phyloP scores from a whole-genome alignment of 1,284 basidiomycete species.

The Melampsora americana region DNA sequence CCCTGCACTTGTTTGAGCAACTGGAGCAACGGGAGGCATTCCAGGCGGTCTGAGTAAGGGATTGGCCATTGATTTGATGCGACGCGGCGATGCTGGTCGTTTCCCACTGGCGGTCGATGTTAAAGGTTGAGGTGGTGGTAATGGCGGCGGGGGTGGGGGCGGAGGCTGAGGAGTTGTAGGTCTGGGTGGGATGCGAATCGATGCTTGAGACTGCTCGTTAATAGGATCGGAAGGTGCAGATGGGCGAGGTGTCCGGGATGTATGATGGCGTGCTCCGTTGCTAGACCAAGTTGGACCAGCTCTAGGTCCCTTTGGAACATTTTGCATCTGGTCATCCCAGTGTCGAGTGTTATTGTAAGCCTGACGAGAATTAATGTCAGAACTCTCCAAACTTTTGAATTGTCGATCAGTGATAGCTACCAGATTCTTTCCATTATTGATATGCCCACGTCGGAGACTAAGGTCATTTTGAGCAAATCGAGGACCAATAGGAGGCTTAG shows the following conservation, averaged over 20 bases:
- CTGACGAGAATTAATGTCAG: neutral
- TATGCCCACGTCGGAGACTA: neutral
- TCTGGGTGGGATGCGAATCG: neutral
- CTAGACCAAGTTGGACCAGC: neutral
- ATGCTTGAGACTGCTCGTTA: neutral
- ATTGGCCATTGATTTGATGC: slow-evolving; percentile 15
- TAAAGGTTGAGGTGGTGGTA: slow-evolving; percentile 14
- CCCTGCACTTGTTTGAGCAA: slow-evolving; percentile 43
- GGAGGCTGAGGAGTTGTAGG: neutral
- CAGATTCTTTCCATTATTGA: neutral
- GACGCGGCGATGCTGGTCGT: slow-evolving; percentile 23
- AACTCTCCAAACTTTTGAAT: neutral
- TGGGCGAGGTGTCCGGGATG: neutral
- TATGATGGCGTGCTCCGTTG: slow-evolving; percentile 2
- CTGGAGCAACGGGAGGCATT: slow-evolving; percentile 40
- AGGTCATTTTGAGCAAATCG: slow-evolving; percentile 19
- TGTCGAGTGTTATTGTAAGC: neutral
- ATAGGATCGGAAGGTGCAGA: neutral
- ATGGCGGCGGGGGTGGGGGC: slow-evolving; percentile 10
- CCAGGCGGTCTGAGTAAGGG: slow-evolving; percentile 24
- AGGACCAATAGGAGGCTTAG: slow-evolving; percentile 36
- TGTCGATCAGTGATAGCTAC: neutral
- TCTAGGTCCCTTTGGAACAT: slow-evolving; percentile 4
- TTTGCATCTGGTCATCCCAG: neutral
- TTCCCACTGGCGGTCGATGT: neutral